Percentiles rank a stretch among this genome's conserved stretches.
phyloP scores from a whole-genome alignment of 2,329 filamentous ascomycete genomes.

The Pseudocercospora macadamiae region DNA sequence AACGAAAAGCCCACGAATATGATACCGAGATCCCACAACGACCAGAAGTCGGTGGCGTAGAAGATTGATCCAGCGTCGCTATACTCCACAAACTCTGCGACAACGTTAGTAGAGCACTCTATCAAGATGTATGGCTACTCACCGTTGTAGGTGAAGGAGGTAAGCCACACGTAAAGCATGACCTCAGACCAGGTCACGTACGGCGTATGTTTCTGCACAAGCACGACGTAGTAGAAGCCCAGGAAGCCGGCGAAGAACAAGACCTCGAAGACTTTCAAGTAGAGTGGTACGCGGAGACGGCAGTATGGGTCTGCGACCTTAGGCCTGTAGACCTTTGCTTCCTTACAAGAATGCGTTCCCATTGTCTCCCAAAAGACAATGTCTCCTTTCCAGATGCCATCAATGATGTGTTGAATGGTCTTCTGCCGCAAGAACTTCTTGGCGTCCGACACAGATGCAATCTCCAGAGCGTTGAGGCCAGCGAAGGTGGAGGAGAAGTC shows the following conservation, averaged over 20 bases:
- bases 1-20: conserved; percentile 56
- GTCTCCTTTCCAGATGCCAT: conserved; percentile 82
- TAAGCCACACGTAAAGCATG: conserved; percentile 81
- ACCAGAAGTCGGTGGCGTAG: conserved; percentile 83
- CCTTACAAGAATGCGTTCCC: conserved; percentile 72
- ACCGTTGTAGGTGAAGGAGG: conserved; percentile 82
- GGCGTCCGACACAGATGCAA: conserved; percentile 77
- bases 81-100: conserved; percentile 67
- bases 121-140: conserved; percentile 43
- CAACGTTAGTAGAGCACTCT: neutral
- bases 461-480: conserved; percentile 82
- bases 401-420: conserved; percentile 80
- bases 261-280: conserved; percentile 82
- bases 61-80: conserved; percentile 84
- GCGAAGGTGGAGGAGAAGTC: conserved; percentile 67
- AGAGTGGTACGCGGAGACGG: conserved; percentile 76
- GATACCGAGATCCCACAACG: conserved; percentile 58
- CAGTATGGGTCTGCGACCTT: conserved; percentile 71
- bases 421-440: conserved; percentile 83
- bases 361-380: conserved; percentile 85
- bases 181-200: conserved; percentile 71
- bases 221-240: conserved; percentile 80
- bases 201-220: conserved; percentile 69
- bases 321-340: conserved; percentile 74
- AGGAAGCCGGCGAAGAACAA: conserved; percentile 78